Evolutionary conservation across 148 eudicot species (phyloP), one percentile per base, ranked within the genome.

Genomic region (Rhododendron vialii): DNA sequence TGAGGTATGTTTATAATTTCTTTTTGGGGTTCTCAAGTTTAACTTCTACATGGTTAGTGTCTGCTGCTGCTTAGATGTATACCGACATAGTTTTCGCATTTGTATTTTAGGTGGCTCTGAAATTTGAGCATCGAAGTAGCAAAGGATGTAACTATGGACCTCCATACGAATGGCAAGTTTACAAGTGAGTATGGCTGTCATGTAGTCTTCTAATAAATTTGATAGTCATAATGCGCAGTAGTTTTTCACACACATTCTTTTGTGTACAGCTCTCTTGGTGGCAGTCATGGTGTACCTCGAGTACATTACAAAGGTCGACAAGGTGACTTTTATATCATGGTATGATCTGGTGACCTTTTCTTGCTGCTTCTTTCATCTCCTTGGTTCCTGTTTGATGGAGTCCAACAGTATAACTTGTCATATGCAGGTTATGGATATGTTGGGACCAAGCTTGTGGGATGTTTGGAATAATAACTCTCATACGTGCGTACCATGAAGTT

Each of bases 371-470:
- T 38, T 53, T 47, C 82, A 63, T 80, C 33, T 53, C 78, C 20
- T 26, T 41, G 50, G 59, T 45, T 71, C 36, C 7, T 69, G 36
- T 73, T 85, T 81, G 76, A 55, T 35, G 36, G 41, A n/a, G 24
- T 35, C 11, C 81, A 59, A 51, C 45, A 50, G 8, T 18, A n/a
- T 65, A 75, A n/a, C 74, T 75, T 83, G 45, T 57, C 69, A 10
- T 80, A 78, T 88, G 82, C 92, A 95, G 98, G 96, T 94, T 76
- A 94, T 95, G 98, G 98, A 95, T 90, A 91, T 93, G 86, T 90
- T 95, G 80, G 98, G 98, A 53, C 95, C 98, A 35, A 95, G 96
- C 87, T 86, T 95, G 89, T 95, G 98, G 98, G 98, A 95, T 91
- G 92, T 94, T 73, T 95, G 98, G 98, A 93, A 94, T 87, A 91